Base-by-base conservation (phyloP, 768 basidiomycete species). In the Mrakia frigida region DNA sequence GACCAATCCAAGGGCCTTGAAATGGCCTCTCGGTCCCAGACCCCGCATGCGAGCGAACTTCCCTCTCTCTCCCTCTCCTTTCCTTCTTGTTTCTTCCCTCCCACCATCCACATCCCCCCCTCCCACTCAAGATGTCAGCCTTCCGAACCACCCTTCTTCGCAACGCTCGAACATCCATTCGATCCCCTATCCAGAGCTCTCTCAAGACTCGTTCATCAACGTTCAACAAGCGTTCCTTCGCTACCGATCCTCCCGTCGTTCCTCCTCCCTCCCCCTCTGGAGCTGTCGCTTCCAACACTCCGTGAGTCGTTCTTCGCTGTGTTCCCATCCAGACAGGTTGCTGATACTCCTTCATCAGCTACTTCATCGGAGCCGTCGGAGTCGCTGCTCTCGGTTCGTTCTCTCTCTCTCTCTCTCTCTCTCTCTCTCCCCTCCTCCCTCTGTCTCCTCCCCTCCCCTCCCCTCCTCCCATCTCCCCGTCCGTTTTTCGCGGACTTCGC, bases 321-420 rank as follows among this genome's bases (percentile, higher is more conserved):
- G n/a, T n/a, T 0, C 3, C 28, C 56, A 56, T 56, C 56, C 56
- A 56, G n/a, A n/a, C n/a, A n/a, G n/a, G n/a, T 28, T 6, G 25
- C 25, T 56, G 3, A 9, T 4, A 56, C 56, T 9, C 56, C 56
- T 23, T n/a, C n/a, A 21, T 16, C 69, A 76, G 75, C 16, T 41
- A 33, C 59, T 76, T 43, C 69, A 68, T 76, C 31, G 75, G 75
- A 31, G 75, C 69, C 21, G 59, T 76, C 28, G 75, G 28, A 7
- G 39, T 71, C 25, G 68, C 60, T 18, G 46, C 53, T 52, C 43
- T 71, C 70, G 70, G 70, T 71, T n/a, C 41, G 70, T 71, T 37
- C 56, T 28, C 23, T 28, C 37, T 56, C 56, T 70, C 31, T 46
- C 14, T 11, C 11, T n/a, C n/a, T n/a, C 43, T 46, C 43, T 46